Conservation (phyloP, 1,284 basidiomycete species). For the Phellopilus nigrolimitatus region DNA sequence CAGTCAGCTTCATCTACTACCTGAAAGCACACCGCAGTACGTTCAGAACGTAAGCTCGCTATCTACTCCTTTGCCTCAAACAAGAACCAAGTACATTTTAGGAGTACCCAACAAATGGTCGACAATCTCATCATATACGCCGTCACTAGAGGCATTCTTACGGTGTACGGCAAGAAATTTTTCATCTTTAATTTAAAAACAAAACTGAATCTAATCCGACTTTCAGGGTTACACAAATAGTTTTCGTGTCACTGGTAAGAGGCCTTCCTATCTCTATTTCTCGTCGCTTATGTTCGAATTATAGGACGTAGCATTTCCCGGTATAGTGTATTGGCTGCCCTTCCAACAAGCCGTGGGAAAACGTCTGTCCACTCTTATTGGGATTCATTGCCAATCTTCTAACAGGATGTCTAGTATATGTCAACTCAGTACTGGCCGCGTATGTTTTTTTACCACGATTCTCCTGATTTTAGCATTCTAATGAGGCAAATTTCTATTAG, state of each 20-base stretch:
- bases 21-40: neutral
- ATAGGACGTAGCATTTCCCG: constrained; percentile 7
- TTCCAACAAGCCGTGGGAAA: constrained; percentile 11
- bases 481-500: neutral
- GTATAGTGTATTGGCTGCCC: constrained; percentile 5
- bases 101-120: neutral
- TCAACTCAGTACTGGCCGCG: constrained; percentile 6
- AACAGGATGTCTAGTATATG: neutral
- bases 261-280: neutral
- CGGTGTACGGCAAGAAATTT: neutral
- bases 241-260: constrained; percentile 8
- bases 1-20: constrained; percentile 6
- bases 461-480: neutral
- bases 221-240: constrained; percentile 3
- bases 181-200: neutral
- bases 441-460: neutral
- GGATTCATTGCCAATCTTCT: too few species aligned
- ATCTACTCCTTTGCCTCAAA: neutral
- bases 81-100: neutral
- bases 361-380: neutral
- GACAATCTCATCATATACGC: constrained; percentile 7
- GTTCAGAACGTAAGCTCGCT: neutral
- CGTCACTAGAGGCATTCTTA: constrained; percentile 4
- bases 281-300: neutral
- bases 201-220: neutral